phyloP scores from a whole-genome alignment of 164 flowering plant genomes.

The Echeveria elegans region DNA sequence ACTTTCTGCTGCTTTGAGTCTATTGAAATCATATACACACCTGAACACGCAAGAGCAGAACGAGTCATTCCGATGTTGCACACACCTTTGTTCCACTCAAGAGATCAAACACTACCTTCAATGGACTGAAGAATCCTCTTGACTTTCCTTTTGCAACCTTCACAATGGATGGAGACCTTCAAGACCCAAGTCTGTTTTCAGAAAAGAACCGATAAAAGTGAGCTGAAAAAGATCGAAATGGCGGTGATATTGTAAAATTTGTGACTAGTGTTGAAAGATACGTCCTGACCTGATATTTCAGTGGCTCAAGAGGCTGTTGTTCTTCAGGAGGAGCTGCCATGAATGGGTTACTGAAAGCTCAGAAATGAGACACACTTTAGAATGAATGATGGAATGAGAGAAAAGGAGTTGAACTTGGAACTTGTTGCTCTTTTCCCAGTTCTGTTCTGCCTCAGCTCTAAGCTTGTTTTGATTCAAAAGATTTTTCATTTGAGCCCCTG shows the following conservation, averaged over 20 bases:
- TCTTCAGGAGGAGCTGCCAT: constrained; percentile 8
- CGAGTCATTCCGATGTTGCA: background rate
- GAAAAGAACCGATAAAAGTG: background rate
- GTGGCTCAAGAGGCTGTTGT: constrained; percentile 3
- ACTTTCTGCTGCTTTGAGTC: constrained; percentile 10
- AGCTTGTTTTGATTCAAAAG: background rate
- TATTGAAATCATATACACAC: constrained; percentile 8
- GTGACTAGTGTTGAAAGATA: background rate
- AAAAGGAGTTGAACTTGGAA: background rate
- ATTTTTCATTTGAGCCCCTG: background rate
- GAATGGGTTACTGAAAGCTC: background rate
- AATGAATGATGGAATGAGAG: background rate
- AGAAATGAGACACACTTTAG: background rate
- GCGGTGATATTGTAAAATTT: background rate
- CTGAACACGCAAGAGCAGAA: background rate
- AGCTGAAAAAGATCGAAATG: background rate
- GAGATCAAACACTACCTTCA: no score
- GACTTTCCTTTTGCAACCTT: constrained; percentile 5
- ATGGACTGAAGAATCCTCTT: constrained; percentile 7
- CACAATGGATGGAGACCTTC: constrained; percentile 10
- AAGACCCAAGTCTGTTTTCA: constrained; percentile 7
- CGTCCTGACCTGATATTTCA: background rate
- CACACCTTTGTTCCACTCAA: no score
- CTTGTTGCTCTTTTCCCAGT: background rate
- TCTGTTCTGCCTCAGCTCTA: background rate